Conservation (phyloP, 176 grass and related monocot species). For the Elaeis guineensis region DNA sequence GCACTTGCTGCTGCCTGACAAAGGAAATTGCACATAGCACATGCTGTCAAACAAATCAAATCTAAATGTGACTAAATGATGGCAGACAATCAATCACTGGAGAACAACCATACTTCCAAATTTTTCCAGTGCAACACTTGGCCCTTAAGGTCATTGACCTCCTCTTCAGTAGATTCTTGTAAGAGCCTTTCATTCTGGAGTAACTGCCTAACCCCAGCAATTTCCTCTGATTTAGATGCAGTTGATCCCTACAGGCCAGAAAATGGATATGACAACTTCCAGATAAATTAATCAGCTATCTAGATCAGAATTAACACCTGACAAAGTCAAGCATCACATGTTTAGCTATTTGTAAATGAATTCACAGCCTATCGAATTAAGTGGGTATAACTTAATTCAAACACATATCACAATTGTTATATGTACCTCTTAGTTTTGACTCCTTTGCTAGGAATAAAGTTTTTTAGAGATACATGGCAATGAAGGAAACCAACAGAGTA, state of each 20-base stretch:
- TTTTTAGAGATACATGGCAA: too few species aligned
- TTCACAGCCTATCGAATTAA: too few species aligned
- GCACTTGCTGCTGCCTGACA: conserved; percentile 62
- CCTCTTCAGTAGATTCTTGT: conserved; percentile 61
- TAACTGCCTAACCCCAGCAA: conserved; percentile 45
- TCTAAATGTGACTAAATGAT: conserved; percentile 7
- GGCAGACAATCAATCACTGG: conserved; percentile 9
- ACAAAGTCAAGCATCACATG: background rate
- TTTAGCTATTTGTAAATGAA: too few species aligned
- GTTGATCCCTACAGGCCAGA: conserved; percentile 37
- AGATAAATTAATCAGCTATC: too few species aligned
- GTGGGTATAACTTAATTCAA: too few species aligned
- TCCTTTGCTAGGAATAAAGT: too few species aligned
- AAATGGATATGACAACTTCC: background rate
- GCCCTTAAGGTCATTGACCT: conserved; percentile 66
- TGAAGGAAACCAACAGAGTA: too few species aligned
- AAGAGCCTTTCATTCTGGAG: conserved; percentile 76
- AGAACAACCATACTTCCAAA: conserved; percentile 51
- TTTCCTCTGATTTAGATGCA: conserved; percentile 39
- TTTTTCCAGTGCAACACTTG: conserved; percentile 97
- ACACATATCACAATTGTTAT: too few species aligned
- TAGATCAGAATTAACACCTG: too few species aligned
- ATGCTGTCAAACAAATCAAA: conserved; percentile 7
- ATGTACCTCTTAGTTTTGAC: too few species aligned
- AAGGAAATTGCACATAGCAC: conserved; percentile 14